Percentiles rank a stretch among this genome's conserved stretches.
phyloP scores from a whole-genome alignment of 192 early-diverging fungal species.

The Coemansia sp. region DNA sequence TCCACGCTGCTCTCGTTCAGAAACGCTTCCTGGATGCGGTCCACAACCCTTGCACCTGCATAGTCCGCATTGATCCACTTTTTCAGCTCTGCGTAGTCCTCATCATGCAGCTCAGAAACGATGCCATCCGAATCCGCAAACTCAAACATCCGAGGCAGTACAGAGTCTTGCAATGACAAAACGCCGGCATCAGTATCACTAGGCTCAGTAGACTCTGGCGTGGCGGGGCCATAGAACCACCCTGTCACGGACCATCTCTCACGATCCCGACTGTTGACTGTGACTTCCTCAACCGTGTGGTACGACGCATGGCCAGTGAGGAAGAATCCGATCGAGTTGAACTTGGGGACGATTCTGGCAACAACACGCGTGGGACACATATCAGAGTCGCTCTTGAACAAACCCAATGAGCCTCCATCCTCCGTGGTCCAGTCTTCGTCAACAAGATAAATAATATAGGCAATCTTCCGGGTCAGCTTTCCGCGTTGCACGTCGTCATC shows the following conservation, averaged over 20 bases:
- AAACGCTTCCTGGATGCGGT: constrained; percentile 53
- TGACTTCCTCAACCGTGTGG: constrained; percentile 62
- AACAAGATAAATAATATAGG: constrained; percentile 73
- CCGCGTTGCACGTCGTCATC: constrained; percentile 73
- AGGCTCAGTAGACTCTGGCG: neutral
- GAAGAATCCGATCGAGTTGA: constrained; percentile 64
- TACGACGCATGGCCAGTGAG: constrained; percentile 60
- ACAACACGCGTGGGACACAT: constrained; percentile 55
- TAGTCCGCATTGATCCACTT: constrained; percentile 57
- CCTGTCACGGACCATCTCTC: constrained; percentile 65
- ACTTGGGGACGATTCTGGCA: constrained; percentile 54
- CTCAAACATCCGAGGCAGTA: constrained; percentile 11
- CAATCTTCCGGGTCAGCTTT: constrained; percentile 59
- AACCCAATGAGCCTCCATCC: constrained; percentile 65
- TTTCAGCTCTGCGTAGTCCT: constrained; percentile 4
- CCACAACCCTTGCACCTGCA: constrained; percentile 27
- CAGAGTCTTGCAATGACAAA: constrained; percentile 11
- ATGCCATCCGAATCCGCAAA: neutral
- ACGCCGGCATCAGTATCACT: neutral
- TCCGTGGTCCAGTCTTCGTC: constrained; percentile 64
- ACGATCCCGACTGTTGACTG: constrained; percentile 39
- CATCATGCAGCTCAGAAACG: neutral
- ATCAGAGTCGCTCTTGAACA: constrained; percentile 58
- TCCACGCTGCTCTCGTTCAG: constrained; percentile 46
- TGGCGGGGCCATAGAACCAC: constrained; percentile 64